Base-by-base conservation (phyloP, 2,329 filamentous ascomycete species). In the Cladosporium velox region DNA sequence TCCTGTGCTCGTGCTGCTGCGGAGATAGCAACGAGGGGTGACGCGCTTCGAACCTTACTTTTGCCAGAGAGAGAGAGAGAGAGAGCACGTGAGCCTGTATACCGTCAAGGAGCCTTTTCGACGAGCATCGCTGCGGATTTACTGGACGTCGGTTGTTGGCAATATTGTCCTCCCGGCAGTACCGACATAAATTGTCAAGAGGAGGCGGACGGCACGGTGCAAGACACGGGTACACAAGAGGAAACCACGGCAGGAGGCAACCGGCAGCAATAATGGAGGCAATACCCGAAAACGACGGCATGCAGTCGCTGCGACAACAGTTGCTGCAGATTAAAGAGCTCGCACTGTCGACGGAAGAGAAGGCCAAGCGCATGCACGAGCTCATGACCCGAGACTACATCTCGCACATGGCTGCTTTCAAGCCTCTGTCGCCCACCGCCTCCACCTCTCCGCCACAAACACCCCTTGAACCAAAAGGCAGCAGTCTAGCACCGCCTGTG, bases 201-300 rank as follows among this genome's bases (percentile, higher is more conserved):
- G 30, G 8, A 55, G 52, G 24, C 24, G 49, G 28, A 54, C 49
- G 24, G 28, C 15, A 54, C 49, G 24, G 28, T 28, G 24, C 30
- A n/a, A 58, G 24, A 35, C 55, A 15, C 21, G 34, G n/a, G 4
- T n/a, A 35, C 10, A 38, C 55, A 35, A n/a, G 34, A n/a, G 34
- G 24, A 24, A 32, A 4, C 30, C 15, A 21, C 26, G 26, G 15
- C 18, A 34, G 28, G 26, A 34, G 6, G 41, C 55, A 58, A 2
- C 24, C 21, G 21, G 21, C 57, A 15, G n/a, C 34, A 14, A 69
- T 69, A 66, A 70, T 73, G 21, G 51, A 60, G 4, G 58, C 68
- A 10, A 73, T 84, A 69, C 82, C 82, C 7, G 82, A 79, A 65
- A 80, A 84, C 70, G 82, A 84, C 72, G 82, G 82, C 69, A 84